phyloP scores from a whole-genome alignment of 176 grass and related monocot genomes.

The Miscanthus lutarioriparius region DNA sequence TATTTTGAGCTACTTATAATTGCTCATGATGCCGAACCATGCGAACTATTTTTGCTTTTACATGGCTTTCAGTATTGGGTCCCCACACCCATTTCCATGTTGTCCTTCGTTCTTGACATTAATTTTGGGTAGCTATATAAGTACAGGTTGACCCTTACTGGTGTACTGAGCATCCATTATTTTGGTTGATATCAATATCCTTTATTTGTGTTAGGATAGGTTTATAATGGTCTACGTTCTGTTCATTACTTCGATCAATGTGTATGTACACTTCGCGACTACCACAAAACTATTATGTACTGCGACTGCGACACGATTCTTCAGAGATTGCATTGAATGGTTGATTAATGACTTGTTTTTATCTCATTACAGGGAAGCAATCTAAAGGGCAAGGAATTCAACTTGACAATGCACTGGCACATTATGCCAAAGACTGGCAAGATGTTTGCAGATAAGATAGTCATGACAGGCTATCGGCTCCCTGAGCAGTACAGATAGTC shows the following conservation, averaged over 20 bases:
- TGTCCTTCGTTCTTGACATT: neutral
- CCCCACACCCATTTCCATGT: neutral
- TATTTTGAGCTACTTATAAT: neutral
- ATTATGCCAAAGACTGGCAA: constrained; percentile 98
- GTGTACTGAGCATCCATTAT: neutral
- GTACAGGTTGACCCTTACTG: neutral
- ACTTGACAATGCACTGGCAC: constrained; percentile 98
- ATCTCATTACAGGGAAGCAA: constrained; percentile 72
- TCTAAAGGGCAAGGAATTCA: constrained; percentile 86
- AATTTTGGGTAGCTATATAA: neutral
- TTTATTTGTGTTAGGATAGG: neutral
- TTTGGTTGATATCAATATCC: neutral
- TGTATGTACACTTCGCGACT: neutral
- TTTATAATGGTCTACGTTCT: neutral
- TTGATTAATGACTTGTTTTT: neutral
- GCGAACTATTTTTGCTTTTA: neutral
- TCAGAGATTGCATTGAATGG: neutral
- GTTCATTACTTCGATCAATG: neutral
- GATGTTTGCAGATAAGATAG: constrained; percentile 99
- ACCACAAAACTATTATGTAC: neutral
- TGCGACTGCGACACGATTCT: neutral
- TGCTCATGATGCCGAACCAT: neutral
- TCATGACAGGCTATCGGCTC: constrained; percentile 80
- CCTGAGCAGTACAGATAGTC: constrained; percentile 93
- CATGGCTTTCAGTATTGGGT: neutral